Evolutionary conservation across 2,329 filamentous ascomycete species (phyloP).

Genomic region (Sporothrix brasiliensis): DNA sequence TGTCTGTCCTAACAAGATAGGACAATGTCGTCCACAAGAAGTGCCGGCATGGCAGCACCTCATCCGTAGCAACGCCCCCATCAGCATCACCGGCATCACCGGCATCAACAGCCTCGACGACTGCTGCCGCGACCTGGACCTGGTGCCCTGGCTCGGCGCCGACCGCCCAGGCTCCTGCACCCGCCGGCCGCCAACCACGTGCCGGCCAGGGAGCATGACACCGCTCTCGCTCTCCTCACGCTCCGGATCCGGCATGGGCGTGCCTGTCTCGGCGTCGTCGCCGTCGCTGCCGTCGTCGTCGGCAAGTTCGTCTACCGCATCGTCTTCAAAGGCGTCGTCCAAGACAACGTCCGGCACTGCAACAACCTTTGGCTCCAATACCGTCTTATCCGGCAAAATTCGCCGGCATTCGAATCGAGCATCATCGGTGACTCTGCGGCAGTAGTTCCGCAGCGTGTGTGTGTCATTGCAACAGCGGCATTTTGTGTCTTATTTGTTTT

Average conservation of each 20-base stretch:
- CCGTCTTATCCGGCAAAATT: slow-evolving; percentile 11
- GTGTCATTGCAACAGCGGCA: slow-evolving; percentile 4
- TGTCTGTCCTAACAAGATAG: slow-evolving; percentile 34
- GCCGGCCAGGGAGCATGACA: slow-evolving; percentile 11
- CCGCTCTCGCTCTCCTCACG: not conserved
- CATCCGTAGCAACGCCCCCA: slow-evolving; percentile 42
- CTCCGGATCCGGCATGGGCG: not conserved
- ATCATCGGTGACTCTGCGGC: not conserved
- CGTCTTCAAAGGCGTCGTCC: not conserved
- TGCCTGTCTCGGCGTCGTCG: not conserved
- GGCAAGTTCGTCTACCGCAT: not conserved
- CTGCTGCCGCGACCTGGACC: slow-evolving; percentile 19
- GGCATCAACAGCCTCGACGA: slow-evolving; percentile 33
- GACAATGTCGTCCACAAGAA: slow-evolving; percentile 46
- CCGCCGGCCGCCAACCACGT: not conserved
- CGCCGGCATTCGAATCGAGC: not conserved
- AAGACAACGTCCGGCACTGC: not conserved
- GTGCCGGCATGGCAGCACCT: slow-evolving; percentile 45
- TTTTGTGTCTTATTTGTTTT: not conserved
- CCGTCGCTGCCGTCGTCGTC: not conserved
- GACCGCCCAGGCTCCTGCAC: slow-evolving; percentile 14
- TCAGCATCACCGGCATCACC: slow-evolving; percentile 31
- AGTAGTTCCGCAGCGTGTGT: not conserved
- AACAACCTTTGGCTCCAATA: not conserved
- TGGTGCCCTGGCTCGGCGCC: slow-evolving; percentile 7